Conservation (phyloP, 768 basidiomycete species). For the Terana coerulea region DNA sequence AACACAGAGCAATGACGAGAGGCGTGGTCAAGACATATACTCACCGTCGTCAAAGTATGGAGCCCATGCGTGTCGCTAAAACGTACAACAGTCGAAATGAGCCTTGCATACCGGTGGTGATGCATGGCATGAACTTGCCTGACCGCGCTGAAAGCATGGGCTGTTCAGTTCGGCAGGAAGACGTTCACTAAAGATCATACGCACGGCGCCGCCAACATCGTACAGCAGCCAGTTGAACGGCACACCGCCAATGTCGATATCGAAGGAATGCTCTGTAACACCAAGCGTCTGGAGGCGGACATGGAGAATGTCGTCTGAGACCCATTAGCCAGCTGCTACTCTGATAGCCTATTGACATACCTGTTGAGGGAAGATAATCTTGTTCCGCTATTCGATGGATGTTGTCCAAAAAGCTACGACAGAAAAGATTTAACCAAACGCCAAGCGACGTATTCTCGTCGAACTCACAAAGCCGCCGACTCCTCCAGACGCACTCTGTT, state of each 20-base stretch:
- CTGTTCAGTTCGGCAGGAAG: background rate
- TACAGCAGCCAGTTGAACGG: constrained; percentile 76
- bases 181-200: too few relatives aligned
- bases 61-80: constrained; percentile 73
- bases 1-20: background rate
- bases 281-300: constrained; percentile 80
- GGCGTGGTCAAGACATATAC: too few relatives aligned
- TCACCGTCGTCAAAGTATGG: constrained; percentile 83
- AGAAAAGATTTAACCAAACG: background rate
- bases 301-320: constrained; percentile 71
- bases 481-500: constrained; percentile 70
- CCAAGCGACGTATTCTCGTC: constrained; percentile 7
- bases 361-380: constrained; percentile 70
- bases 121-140: constrained; percentile 39
- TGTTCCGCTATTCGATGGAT: constrained; percentile 62
- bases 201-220: constrained; percentile 80
- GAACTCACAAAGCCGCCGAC: constrained; percentile 66
- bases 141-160: constrained; percentile 45
- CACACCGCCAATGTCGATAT: constrained; percentile 57
- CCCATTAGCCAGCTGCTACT: background rate
- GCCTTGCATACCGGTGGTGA: constrained; percentile 7
- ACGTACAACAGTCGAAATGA: constrained; percentile 2
- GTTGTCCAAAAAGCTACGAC: constrained; percentile 60
- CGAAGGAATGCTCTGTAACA: constrained; percentile 72
- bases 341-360: constrained; percentile 31